Conservation (phyloP, 306 rosid species). For the Medicago arabica region DNA sequence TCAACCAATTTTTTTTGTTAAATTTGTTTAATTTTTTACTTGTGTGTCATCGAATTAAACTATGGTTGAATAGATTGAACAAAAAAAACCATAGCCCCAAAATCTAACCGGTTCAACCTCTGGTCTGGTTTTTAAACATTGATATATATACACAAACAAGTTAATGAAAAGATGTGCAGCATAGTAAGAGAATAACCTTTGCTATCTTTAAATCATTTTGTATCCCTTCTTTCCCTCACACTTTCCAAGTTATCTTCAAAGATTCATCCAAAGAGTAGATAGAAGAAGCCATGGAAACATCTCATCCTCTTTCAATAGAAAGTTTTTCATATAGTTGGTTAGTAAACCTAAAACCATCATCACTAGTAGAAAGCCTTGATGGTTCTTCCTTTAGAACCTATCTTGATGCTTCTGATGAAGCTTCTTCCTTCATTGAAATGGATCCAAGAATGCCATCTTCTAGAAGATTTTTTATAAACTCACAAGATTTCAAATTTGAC, state of each 20-base stretch:
- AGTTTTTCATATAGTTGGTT: constrained; percentile 97
- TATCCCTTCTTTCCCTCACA: constrained; percentile 19
- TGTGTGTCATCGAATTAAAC: too few species aligned
- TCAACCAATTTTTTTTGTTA: too few species aligned
- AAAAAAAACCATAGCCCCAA: too few species aligned
- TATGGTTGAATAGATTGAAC: too few species aligned
- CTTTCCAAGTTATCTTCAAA: constrained; percentile 8
- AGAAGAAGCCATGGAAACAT: constrained; percentile 72
- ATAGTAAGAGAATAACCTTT: constrained; percentile 44
- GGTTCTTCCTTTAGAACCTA: constrained; percentile 63
- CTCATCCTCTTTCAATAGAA: constrained; percentile 89
- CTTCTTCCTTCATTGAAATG: constrained; percentile 96
- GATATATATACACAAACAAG: constrained; percentile 14
- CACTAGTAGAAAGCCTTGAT: constrained; percentile 67
- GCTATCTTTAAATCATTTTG: constrained; percentile 10
- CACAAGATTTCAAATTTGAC: constrained; percentile 90
- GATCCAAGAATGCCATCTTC: constrained; percentile 95
- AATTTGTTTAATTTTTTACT: too few species aligned
- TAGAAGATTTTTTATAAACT: constrained; percentile 73
- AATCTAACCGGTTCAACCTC: neutral
- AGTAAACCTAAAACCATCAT: constrained; percentile 88
- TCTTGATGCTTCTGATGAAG: constrained; percentile 77
- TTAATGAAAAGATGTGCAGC: constrained; percentile 46
- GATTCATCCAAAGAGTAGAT: neutral
- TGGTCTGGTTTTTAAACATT: neutral